Base-by-base conservation (phyloP, 2,329 filamentous ascomycete genomes). In the Alternaria longipes region DNA sequence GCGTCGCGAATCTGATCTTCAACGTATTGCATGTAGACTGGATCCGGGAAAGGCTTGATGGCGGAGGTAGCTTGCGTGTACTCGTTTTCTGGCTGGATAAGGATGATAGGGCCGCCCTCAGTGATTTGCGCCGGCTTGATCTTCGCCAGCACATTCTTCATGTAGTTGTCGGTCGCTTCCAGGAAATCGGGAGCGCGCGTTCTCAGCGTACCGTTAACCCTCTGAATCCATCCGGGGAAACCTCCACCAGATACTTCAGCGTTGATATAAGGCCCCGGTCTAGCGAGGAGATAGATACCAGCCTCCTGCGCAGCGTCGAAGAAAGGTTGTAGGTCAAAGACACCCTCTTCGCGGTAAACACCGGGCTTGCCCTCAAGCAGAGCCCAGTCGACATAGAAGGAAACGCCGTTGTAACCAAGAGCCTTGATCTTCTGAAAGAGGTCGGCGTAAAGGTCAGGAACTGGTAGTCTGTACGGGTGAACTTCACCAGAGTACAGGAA, bases 381-480 rank as follows among this genome's bases (percentile, higher is more conserved):
- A 3, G 90, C 90, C 92, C 91, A 96, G 69, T 93, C 86, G 7
- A 89, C 83, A 71, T 94, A 94, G 76, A 94, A 93, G 0, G 90
- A 93, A 1, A 94, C 90, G 45, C 87, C 86, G 69, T 91, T 94
- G 79, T 93, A 94, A 0, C 92, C 92, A 1, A 93, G 79, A 0
- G 91, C 89, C 77, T 91, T 93, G 76, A 94, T 87, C 79, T 96
- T 96, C 71, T 95, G 89, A 68, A 96, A 90, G 2, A 94, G 74
- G 66, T 94, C 92, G 8, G 91, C 82, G 82, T 89, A 89, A 5
- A 91, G 81, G 49, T 82, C 81, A 3, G 87, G 84, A 1, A 90
- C 87, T 1, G 88, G 87, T 1, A 90, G 78, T 67, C 86, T 84
- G 54, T 84, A 93, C 0, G 90, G 90, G 72, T 94, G 91, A 3